A percentile compares a stretch with the other conserved stretches of the same genome.
phyloP scores from a whole-genome alignment of 805 yeast species.

The Priceomyces melissophilus region DNA sequence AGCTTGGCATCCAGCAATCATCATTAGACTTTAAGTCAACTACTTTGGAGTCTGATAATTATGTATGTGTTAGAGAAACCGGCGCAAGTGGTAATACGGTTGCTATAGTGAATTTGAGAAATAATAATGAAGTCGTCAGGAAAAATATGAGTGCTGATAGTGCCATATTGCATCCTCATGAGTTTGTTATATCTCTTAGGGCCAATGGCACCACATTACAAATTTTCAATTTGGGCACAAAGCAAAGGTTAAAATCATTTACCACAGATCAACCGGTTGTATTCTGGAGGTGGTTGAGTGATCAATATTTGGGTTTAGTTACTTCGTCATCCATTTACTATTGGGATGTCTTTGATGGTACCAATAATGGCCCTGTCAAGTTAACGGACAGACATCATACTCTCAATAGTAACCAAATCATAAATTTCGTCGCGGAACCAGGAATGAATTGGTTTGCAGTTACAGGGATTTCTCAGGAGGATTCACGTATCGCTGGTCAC shows the following conservation, averaged over 20 bases:
- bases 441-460: constrained; percentile 90
- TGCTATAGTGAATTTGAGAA: constrained; percentile 82
- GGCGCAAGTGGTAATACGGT: constrained; percentile 74
- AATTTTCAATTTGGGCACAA: constrained; percentile 82
- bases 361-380: constrained; percentile 72
- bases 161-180: constrained; percentile 93
- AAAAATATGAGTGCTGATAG: constrained; percentile 97
- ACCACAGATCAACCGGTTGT: constrained; percentile 85
- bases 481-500: constrained; percentile 92
- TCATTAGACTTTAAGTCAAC: constrained; percentile 91
- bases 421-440: constrained; percentile 80
- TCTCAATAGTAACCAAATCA: constrained; percentile 78
- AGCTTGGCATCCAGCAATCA: constrained; percentile 79
- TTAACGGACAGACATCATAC: constrained; percentile 82
- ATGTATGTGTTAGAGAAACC: constrained; percentile 75
- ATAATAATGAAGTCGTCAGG: constrained; percentile 75
- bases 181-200: constrained; percentile 84
- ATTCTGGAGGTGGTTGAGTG: constrained; percentile 91
- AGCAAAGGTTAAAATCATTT: constrained; percentile 85
- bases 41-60: constrained; percentile 89
- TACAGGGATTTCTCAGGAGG: constrained; percentile 91
- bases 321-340: constrained; percentile 71
- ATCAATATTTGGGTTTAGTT: constrained; percentile 73
- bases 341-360: constrained; percentile 83
- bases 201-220: constrained; percentile 96